Percentiles rank a stretch among this genome's conserved stretches.
Evolutionary conservation across 108 stramenopile species (phyloP).

Genomic region (Cyclostephanos invisitatus): DNA sequence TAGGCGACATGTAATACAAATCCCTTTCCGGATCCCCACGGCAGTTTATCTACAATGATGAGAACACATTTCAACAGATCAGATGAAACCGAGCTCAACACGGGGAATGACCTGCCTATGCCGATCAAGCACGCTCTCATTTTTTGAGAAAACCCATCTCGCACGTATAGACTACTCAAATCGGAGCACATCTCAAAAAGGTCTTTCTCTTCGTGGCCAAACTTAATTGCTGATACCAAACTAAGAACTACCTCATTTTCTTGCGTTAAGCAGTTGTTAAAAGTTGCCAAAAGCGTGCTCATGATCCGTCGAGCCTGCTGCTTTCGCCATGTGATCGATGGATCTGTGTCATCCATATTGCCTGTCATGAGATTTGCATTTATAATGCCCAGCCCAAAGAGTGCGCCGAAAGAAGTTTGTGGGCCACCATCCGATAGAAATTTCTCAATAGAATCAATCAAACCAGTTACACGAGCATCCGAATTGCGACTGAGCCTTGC

Average conservation of each 20-base stretch:
- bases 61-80: constrained; percentile 50
- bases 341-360: constrained; percentile 19
- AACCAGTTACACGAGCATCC: constrained; percentile 43
- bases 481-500: constrained; percentile 30
- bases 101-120: constrained; percentile 48
- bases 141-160: constrained; percentile 25
- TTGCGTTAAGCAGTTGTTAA: constrained; percentile 42
- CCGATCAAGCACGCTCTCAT: constrained; percentile 55
- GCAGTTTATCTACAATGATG: constrained; percentile 52
- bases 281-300: constrained; percentile 43
- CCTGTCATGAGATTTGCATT: constrained; percentile 30
- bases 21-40: constrained; percentile 71
- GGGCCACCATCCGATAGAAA: constrained; percentile 34
- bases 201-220: constrained; percentile 32
- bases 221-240: constrained; percentile 45
- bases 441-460: constrained; percentile 51
- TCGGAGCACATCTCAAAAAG: constrained; percentile 34
- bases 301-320: constrained; percentile 13
- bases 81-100: constrained; percentile 41
- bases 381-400: constrained; percentile 64
- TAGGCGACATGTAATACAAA: constrained; percentile 50
- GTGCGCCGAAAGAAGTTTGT: constrained; percentile 52
- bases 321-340: constrained; percentile 15
- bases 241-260: constrained; percentile 19
- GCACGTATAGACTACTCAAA: constrained; percentile 14